Evolutionary conservation across 176 grass and related monocot genomes (phyloP).

Genomic region (Phoenix dactylifera): DNA sequence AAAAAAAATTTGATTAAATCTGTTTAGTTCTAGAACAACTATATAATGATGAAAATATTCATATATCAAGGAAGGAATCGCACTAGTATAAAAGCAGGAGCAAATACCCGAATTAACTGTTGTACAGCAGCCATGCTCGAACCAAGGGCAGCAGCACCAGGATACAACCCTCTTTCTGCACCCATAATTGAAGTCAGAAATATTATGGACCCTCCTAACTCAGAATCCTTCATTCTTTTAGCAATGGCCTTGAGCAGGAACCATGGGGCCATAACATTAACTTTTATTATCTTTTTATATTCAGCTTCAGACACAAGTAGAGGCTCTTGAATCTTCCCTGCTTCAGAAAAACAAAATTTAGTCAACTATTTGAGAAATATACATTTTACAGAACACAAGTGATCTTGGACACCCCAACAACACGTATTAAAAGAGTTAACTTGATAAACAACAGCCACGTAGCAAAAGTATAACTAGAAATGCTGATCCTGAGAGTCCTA

Average conservation of each 20-base stretch:
- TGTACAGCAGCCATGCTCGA: constrained; percentile 70
- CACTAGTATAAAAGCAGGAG: neutral
- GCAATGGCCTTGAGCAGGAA: constrained; percentile 57
- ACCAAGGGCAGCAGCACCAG: constrained; percentile 59
- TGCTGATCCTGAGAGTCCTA: too few relatives aligned
- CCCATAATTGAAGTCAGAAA: constrained; percentile 85
- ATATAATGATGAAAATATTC: too few relatives aligned
- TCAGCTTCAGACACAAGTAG: constrained; percentile 54
- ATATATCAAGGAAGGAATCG: neutral
- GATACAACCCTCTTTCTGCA: constrained; percentile 77
- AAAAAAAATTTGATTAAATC: too few relatives aligned
- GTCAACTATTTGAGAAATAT: too few relatives aligned
- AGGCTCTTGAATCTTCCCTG: constrained; percentile 61
- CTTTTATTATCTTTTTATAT: constrained; percentile 51
- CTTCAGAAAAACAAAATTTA: neutral
- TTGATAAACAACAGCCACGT: too few relatives aligned
- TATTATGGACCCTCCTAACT: constrained; percentile 49
- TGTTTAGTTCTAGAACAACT: neutral
- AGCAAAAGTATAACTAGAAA: too few relatives aligned
- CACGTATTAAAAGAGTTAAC: too few relatives aligned
- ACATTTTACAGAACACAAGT: too few relatives aligned
- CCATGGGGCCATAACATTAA: constrained; percentile 68
- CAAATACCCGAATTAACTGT: constrained; percentile 55
- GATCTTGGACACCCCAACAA: too few relatives aligned
- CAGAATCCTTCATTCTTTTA: constrained; percentile 39